These are phyloP conservation scores for Daldinia sp. DNA, from an alignment of 2,329 filamentous ascomycete genomes.

Conservation along the genomic window DNA sequence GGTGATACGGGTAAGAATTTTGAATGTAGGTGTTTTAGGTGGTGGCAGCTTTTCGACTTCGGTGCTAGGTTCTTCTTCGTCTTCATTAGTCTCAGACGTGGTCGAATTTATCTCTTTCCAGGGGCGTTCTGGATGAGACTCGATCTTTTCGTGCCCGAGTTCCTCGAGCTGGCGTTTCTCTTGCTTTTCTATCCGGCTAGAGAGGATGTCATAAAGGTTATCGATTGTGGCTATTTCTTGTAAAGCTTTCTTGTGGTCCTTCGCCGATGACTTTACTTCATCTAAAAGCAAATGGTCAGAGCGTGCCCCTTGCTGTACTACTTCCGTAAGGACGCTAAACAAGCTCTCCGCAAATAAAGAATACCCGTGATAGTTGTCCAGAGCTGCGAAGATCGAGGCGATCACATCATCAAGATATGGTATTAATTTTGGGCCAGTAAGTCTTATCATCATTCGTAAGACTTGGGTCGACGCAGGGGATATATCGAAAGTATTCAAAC, in stretches of 20 bases:
- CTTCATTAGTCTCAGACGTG: conserved; percentile 49
- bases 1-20: conserved; percentile 84
- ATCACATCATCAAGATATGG: conserved; percentile 94
- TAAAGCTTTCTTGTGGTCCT: conserved; percentile 59
- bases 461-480: conserved; percentile 92
- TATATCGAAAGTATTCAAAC: conserved; percentile 91
- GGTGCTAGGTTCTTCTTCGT: conserved; percentile 52
- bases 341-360: conserved; percentile 85
- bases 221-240: conserved; percentile 55
- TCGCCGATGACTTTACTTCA: conserved; percentile 52
- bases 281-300: conserved; percentile 63
- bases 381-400: conserved; percentile 87
- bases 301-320: conserved; percentile 84
- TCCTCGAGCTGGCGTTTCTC: conserved; percentile 49
- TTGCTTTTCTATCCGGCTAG: conserved; percentile 67
- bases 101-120: conserved; percentile 51
- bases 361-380: conserved; percentile 98
- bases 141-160: conserved; percentile 51
- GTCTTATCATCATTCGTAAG: conserved; percentile 90
- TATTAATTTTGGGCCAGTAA: conserved; percentile 84
- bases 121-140: conserved; percentile 53
- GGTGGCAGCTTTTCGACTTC: conserved; percentile 65
- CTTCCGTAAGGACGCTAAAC: conserved; percentile 83
- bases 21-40: conserved; percentile 82
- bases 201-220: conserved; percentile 68